These are phyloP conservation scores for Ammopiptanthus mongolicus DNA, from an alignment of 306 rosid genomes.

Conservation along the genomic window DNA sequence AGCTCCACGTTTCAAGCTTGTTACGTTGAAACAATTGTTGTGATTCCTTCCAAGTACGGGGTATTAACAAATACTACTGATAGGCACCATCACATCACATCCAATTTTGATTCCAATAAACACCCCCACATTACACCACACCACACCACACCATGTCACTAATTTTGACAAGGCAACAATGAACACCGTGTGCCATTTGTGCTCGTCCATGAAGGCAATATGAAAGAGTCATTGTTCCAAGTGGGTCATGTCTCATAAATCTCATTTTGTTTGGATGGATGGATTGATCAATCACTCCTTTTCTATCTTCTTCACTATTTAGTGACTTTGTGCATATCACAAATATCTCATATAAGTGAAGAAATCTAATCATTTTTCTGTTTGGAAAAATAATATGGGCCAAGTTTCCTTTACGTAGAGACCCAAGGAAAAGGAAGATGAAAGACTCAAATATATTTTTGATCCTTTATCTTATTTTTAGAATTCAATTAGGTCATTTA, in stretches of 20 bases:
- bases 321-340: neutral
- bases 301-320: neutral
- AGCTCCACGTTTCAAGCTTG: neutral
- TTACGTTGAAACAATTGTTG: neutral
- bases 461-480: no score
- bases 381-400: neutral
- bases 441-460: no score
- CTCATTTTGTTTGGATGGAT: neutral
- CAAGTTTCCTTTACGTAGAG: neutral
- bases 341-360: neutral
- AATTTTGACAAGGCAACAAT: conserved; percentile 1
- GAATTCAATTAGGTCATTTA: no score
- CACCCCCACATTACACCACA: neutral
- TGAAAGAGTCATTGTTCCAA: neutral
- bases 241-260: conserved; percentile 25
- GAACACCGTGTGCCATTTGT: conserved; percentile 5
- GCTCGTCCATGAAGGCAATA: neutral
- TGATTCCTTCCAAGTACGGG: neutral
- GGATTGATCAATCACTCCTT: neutral
- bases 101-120: neutral
- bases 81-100: neutral
- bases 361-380: neutral
- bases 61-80: neutral
- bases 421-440: neutral
- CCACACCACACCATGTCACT: neutral